Evolutionary conservation across 345 rosid species (phyloP), one percentile per base, ranked within the genome.

Genomic region (Acer campestre): DNA sequence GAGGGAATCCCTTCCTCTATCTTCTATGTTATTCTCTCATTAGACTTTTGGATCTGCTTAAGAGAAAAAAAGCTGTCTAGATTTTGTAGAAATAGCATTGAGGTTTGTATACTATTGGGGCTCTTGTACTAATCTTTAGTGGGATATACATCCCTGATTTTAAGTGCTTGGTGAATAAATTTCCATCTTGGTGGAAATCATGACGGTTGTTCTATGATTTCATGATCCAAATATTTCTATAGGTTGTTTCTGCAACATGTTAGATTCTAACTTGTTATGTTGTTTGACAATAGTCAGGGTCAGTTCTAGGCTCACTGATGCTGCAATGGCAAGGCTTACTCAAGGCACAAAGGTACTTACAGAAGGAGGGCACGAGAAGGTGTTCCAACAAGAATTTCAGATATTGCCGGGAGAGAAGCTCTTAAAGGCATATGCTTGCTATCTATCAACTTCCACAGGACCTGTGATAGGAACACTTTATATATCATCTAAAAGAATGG

Each of bases 291-390:
- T 85, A 95, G 98, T 93, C 65, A 91, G 80, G 86, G 83, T 86
- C 29, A 89, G 88, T 74, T 88, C 97, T 8, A 91, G 89, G 76
- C 31, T 95, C 71, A 78, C 89, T 6, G 94, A 93, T 70, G 94
- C 92, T n/a, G 94, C 98, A 75, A 80, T 90, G 93, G 92, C 94
- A 55, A 93, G 94, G 85, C 86, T 95, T 67, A 17, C 91, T 73
- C 95, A 90, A 66, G 98, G 97, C 63, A 88, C 94, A 63, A 92
- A 85, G 80, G 81, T 93, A 67, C 73, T 95, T 7, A 62, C 89
- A 11, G 97, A 93, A 88, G 98, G 98, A 84, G 98, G 95, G 53
- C 84, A 87, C 58, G 90, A 88, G 18, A 92, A 84, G 85, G 82
- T 91, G 71, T 95, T 92, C 80, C 89, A 83, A 69, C 92, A 85